A percentile compares a stretch with the other conserved stretches of the same genome.
Conservation (phyloP, 1,284 basidiomycete species). For the Melampsora larici-populina region DNA sequence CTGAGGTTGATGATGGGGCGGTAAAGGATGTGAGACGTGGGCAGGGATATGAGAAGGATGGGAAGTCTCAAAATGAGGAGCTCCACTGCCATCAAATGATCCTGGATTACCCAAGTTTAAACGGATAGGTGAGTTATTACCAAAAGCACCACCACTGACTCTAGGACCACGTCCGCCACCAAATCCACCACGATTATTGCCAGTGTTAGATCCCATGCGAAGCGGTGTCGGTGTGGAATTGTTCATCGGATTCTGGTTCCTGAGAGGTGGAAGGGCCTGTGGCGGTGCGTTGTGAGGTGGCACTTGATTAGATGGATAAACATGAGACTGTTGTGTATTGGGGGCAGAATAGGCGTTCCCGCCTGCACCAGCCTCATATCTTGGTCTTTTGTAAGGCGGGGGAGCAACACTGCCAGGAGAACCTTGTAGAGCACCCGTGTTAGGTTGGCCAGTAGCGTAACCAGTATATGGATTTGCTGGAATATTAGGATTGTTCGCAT, state of each 20-base stretch:
- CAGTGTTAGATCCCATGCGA: slow-evolving; percentile 28
- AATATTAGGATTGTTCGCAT: slow-evolving; percentile 16
- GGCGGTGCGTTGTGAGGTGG: slow-evolving; percentile 13
- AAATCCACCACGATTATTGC: slow-evolving; percentile 17
- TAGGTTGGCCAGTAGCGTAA: slow-evolving; percentile 17
- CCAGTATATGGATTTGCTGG: slow-evolving; percentile 26
- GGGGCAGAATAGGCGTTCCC: slow-evolving; percentile 4
- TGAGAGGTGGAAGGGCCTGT: slow-evolving; percentile 1
- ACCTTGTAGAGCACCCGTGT: slow-evolving; percentile 16
- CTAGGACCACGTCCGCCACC: slow-evolving; percentile 17
- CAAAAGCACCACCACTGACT: slow-evolving; percentile 3
- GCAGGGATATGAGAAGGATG: not conserved
- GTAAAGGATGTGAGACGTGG: slow-evolving; percentile 10
- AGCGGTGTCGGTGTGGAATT: slow-evolving; percentile 7
- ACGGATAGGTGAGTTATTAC: slow-evolving; percentile 37
- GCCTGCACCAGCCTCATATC: slow-evolving; percentile 18
- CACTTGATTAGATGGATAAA: not conserved
- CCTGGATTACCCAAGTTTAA: slow-evolving; percentile 1
- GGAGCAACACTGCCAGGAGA: slow-evolving; percentile 22
- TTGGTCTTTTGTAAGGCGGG: slow-evolving; percentile 34
- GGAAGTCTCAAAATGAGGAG: slow-evolving; percentile 21
- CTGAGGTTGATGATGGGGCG: slow-evolving; percentile 22
- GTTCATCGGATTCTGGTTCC: slow-evolving; percentile 1
- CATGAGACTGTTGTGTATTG: slow-evolving; percentile 3
- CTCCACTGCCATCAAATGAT: slow-evolving; percentile 1